A percentile compares a stretch with the other conserved stretches of the same genome.
These are phyloP conservation scores for Phytophthora hybrid DNA, from an alignment of 352 stramenopile species.

Conservation along the genomic window DNA sequence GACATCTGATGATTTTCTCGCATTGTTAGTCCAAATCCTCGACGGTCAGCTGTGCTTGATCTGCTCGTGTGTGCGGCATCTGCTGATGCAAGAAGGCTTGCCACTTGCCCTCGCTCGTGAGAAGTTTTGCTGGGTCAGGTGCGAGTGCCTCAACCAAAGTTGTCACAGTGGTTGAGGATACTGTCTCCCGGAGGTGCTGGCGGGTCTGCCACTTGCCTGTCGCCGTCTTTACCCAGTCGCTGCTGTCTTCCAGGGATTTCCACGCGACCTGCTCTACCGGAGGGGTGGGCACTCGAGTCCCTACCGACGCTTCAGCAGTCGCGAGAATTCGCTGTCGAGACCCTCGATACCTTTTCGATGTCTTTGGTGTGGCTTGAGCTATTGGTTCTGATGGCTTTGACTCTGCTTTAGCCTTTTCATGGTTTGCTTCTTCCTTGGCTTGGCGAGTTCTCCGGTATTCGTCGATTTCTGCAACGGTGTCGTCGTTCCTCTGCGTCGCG, in stretches of 20 bases:
- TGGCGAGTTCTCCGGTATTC: conserved; percentile 35
- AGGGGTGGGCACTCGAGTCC: conserved; percentile 19
- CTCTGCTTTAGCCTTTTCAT: neutral
- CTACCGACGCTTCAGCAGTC: neutral
- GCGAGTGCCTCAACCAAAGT: conserved; percentile 24
- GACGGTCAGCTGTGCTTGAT: conserved; percentile 33
- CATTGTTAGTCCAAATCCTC: conserved; percentile 38
- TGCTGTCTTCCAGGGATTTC: conserved; percentile 8
- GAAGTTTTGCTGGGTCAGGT: conserved; percentile 36
- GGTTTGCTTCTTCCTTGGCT: conserved; percentile 2
- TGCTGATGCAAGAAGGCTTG: conserved; percentile 31
- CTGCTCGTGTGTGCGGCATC: conserved; percentile 10
- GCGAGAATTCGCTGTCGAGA: neutral
- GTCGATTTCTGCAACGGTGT: conserved; percentile 48
- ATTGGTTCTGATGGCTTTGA: conserved; percentile 5
- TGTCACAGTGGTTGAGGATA: conserved; percentile 4
- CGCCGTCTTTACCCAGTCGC: conserved; percentile 35
- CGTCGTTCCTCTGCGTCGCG: conserved; percentile 41
- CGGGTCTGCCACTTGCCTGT: conserved; percentile 36
- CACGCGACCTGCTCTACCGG: neutral
- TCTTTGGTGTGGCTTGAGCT: neutral
- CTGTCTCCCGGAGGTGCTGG: conserved; percentile 12
- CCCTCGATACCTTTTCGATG: conserved; percentile 4
- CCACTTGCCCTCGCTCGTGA: conserved; percentile 46
- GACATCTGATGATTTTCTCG: neutral